A percentile compares a stretch with the other conserved stretches of the same genome.
These are phyloP conservation scores for Geotrichum siamense DNA, from an alignment of 1,139 yeast genomes.

Conservation along the genomic window DNA sequence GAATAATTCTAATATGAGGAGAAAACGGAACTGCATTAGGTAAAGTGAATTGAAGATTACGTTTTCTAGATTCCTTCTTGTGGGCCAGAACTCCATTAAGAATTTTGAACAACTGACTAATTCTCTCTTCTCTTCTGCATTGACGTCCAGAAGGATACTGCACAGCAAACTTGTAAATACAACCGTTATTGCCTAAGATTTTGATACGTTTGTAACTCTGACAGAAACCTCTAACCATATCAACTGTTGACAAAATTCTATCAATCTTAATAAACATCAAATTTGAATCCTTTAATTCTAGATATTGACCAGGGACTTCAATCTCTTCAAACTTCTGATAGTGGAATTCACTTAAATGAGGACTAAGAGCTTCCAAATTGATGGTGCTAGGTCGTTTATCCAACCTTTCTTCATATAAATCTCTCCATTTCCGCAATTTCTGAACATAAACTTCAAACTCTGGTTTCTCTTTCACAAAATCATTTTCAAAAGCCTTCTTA, in stretches of 20 bases:
- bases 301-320: slow-evolving; percentile 94
- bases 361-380: slow-evolving; percentile 83
- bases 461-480: slow-evolving; percentile 82
- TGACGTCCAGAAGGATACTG: slow-evolving; percentile 98
- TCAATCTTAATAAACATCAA: slow-evolving; percentile 87
- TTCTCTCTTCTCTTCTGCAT: slow-evolving; percentile 91
- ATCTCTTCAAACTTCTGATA: slow-evolving; percentile 97
- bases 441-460: slow-evolving; percentile 80
- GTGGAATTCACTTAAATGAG: slow-evolving; percentile 93
- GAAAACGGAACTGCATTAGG: slow-evolving; percentile 93
- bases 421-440: slow-evolving; percentile 86
- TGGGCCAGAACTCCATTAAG: slow-evolving; percentile 74
- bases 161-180: slow-evolving; percentile 85
- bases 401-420: slow-evolving; percentile 80
- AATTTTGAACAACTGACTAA: slow-evolving; percentile 83
- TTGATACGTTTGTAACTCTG: slow-evolving; percentile 88
- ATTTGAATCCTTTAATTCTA: slow-evolving; percentile 66
- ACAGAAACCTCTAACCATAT: slow-evolving; percentile 81
- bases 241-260: slow-evolving; percentile 82
- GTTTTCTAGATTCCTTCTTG: slow-evolving; percentile 80
- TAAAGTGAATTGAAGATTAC: slow-evolving; percentile 76
- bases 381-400: slow-evolving; percentile 70
- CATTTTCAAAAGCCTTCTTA: slow-evolving; percentile 85
- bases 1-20: slow-evolving; percentile 87
- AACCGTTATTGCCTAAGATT: slow-evolving; percentile 91